A percentile compares a stretch with the other conserved stretches of the same genome.
These are phyloP conservation scores for Suillus bovinus DNA, from an alignment of 768 basidiomycete genomes.

Conservation along the genomic window DNA sequence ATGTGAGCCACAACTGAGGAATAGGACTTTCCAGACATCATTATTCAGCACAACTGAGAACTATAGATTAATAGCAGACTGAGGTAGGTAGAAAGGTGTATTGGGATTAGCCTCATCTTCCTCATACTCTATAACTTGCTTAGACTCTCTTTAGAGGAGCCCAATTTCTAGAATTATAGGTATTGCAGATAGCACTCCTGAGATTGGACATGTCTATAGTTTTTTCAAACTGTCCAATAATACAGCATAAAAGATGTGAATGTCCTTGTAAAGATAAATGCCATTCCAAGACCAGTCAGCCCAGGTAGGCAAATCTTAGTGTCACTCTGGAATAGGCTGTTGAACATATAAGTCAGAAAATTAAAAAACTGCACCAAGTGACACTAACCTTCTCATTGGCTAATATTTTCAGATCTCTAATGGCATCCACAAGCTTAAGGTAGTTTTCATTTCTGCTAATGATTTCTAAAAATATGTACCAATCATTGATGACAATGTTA, in stretches of 20 bases:
- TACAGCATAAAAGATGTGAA: neutral
- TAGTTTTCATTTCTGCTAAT: neutral
- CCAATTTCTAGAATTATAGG: neutral
- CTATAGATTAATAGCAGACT: neutral
- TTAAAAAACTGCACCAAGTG: neutral
- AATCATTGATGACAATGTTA: neutral
- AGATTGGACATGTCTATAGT: neutral
- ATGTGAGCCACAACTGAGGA: neutral
- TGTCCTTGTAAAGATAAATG: neutral
- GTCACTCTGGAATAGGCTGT: neutral
- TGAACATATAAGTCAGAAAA: neutral
- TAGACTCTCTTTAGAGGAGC: neutral
- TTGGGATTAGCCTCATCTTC: neutral
- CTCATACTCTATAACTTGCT: neutral
- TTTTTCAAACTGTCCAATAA: neutral
- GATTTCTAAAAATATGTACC: neutral
- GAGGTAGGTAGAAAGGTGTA: neutral
- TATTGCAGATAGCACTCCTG: neutral
- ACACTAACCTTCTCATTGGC: neutral
- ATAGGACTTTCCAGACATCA: neutral
- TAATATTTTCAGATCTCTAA: neutral
- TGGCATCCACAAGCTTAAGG: neutral
- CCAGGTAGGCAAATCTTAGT: neutral
- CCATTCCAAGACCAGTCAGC: constrained; percentile 3
- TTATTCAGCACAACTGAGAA: neutral